Conservation (phyloP, 768 basidiomycete genomes). For the Macrolepiota dolichaula region DNA sequence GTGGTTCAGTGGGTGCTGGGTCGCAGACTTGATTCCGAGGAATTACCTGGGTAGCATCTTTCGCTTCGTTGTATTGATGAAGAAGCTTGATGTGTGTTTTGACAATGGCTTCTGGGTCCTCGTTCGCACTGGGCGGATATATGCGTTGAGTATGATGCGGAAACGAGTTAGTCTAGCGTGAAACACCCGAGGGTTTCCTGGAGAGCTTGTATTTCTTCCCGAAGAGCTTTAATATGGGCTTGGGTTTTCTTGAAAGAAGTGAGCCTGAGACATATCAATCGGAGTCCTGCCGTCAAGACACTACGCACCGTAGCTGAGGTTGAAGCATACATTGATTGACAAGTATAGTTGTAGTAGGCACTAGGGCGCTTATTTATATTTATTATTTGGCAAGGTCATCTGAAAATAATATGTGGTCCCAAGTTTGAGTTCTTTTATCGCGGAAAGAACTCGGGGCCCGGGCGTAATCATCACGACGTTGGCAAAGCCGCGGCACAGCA, state of each 20-base stretch:
- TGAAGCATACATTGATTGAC: conserved; percentile 24
- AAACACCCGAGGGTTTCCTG: conserved; percentile 26
- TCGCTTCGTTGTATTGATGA: conserved; percentile 78
- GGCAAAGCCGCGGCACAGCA: background rate
- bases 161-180: background rate
- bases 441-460: background rate
- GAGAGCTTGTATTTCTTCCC: conserved; percentile 23
- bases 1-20: background rate
- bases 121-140: conserved; percentile 16
- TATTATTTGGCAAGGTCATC: conserved; percentile 1
- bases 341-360: background rate
- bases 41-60: conserved; percentile 75
- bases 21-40: background rate
- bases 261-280: background rate
- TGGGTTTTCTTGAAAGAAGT: conserved; percentile 21
- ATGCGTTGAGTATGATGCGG: background rate
- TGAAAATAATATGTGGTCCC: background rate
- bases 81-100: conserved; percentile 68
- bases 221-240: conserved; percentile 21
- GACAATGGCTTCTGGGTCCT: conserved; percentile 37
- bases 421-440: background rate
- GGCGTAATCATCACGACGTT: conserved; percentile 9
- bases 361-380: too few relatives aligned
- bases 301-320: conserved; percentile 22
- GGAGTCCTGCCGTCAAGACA: background rate